Base-by-base conservation (phyloP, 2,329 filamentous ascomycete species). In the Neofusicoccum cordaticola region DNA sequence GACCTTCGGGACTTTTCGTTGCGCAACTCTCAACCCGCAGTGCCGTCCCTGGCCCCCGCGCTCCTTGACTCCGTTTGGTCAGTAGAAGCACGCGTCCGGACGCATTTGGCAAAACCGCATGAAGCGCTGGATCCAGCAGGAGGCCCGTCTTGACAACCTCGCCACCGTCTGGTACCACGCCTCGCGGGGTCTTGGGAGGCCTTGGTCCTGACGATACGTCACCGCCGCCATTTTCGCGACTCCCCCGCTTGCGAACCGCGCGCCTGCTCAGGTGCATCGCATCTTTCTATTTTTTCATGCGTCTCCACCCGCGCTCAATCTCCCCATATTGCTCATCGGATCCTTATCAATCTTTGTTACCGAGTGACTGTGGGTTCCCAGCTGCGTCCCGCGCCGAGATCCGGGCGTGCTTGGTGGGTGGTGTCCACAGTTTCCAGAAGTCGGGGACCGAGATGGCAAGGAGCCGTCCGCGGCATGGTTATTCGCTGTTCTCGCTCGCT, bases 301-400 rank as follows among this genome's bases (percentile, higher is more conserved):
- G 17, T 13, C 4, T 44, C 56, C 56, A 45, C 56, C 11, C 22
- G 9, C 31, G 8, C 42, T 19, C 34, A 47, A 47, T 60, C 31
- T 47, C 56, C 42, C 56, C 56, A 60, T 60, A 47, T 60, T 60
- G 56, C 56, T 60, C 56, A 27, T 34, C 34, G 31, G 27, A n/a
- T 5, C 37, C 12, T 34, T 60, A 47, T 47, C 42, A 35, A 47
- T 27, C 42, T 27, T 31, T 60, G 11, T 60, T 47, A n/a, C 5
- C 45, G 27, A 47, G 50, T 34, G 34, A n/a, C 34, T n/a, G 5
- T 50, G 22, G 12, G 9, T 1, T 7, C 3, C 11, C 37, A 19
- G 34, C 34, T 12, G 22, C 47, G 22, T 51, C 13, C 31, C 34
- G 50, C 34, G 31, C 13, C n/a, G 27, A 52, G 50, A 37, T 52